Evolutionary conservation across 2,329 filamentous ascomycete species (phyloP).

Genomic region (Penicillium sp.): DNA sequence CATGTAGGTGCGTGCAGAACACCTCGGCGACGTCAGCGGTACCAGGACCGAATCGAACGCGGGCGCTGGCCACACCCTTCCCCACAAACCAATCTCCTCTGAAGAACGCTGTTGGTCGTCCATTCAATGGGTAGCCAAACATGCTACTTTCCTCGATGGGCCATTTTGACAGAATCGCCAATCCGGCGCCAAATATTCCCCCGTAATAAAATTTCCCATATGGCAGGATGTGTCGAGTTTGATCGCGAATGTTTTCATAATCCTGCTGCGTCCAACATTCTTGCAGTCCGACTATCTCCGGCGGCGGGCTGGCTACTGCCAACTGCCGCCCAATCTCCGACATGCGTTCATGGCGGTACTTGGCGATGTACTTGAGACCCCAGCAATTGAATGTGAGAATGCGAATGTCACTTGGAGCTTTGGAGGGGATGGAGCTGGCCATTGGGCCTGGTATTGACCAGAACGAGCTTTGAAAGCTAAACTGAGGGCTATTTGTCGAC

Average conservation of each 20-base stretch:
- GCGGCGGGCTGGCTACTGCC: constrained; percentile 63
- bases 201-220: constrained; percentile 91
- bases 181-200: constrained; percentile 82
- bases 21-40: constrained; percentile 73
- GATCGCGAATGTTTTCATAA: constrained; percentile 72
- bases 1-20: constrained; percentile 89
- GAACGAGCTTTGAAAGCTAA: neutral
- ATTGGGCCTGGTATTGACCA: constrained; percentile 10
- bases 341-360: constrained; percentile 73
- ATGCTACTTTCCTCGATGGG: constrained; percentile 87
- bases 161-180: constrained; percentile 88
- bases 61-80: constrained; percentile 84
- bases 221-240: constrained; percentile 72
- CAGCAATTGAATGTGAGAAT: constrained; percentile 93
- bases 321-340: constrained; percentile 80
- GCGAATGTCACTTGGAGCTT: constrained; percentile 61
- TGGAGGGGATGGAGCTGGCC: constrained; percentile 16
- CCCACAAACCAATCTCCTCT: constrained; percentile 95
- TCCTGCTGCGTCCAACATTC: constrained; percentile 91
- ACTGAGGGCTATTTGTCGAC: neutral
- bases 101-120: constrained; percentile 88
- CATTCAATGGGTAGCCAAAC: constrained; percentile 85
- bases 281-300: constrained; percentile 88
- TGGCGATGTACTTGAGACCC: constrained; percentile 85
- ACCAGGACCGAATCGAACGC: constrained; percentile 67